phyloP scores from a whole-genome alignment of 1,284 basidiomycete species.

The Leccinum huronense region DNA sequence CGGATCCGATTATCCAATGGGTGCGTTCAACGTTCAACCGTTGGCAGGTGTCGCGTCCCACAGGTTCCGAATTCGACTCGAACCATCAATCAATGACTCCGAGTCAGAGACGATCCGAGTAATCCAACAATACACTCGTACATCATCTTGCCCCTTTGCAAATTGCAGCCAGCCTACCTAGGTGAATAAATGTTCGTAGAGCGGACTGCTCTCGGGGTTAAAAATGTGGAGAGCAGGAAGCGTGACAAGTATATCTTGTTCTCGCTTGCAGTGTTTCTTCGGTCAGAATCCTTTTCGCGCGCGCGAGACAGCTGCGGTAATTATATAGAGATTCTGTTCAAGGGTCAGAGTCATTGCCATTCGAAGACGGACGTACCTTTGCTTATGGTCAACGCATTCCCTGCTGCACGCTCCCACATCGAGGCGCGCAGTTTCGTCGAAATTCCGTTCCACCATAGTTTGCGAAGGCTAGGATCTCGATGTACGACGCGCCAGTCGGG shows the following conservation, averaged over 20 bases:
- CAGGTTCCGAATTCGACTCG: too few relatives aligned
- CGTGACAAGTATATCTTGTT: conserved; percentile 77
- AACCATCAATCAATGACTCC: too few relatives aligned
- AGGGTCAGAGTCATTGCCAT: background rate
- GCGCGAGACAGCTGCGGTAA: conserved; percentile 69
- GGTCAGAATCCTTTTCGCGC: conserved; percentile 72
- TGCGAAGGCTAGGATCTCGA: conserved; percentile 62
- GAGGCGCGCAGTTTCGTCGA: conserved; percentile 82
- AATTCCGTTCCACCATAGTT: conserved; percentile 91
- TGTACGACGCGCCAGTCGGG: conserved; percentile 82
- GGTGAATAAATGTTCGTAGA: conserved; percentile 51
- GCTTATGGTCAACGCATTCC: conserved; percentile 84
- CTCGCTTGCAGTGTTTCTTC: conserved; percentile 63
- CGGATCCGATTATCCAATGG: too few relatives aligned
- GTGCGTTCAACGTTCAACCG: too few relatives aligned
- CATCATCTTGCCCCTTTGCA: too few relatives aligned
- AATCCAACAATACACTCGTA: too few relatives aligned
- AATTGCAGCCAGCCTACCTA: too few relatives aligned
- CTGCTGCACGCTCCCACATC: conserved; percentile 88
- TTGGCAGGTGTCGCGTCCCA: too few relatives aligned
- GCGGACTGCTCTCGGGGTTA: conserved; percentile 70
- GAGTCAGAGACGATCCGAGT: too few relatives aligned
- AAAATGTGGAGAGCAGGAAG: conserved; percentile 91
- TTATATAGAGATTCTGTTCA: conserved; percentile 48
- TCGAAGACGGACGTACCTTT: conserved; percentile 59